Percentiles rank a stretch among this genome's conserved stretches.
phyloP scores from a whole-genome alignment of 306 rosid genomes.

The Ormosia emarginata region DNA sequence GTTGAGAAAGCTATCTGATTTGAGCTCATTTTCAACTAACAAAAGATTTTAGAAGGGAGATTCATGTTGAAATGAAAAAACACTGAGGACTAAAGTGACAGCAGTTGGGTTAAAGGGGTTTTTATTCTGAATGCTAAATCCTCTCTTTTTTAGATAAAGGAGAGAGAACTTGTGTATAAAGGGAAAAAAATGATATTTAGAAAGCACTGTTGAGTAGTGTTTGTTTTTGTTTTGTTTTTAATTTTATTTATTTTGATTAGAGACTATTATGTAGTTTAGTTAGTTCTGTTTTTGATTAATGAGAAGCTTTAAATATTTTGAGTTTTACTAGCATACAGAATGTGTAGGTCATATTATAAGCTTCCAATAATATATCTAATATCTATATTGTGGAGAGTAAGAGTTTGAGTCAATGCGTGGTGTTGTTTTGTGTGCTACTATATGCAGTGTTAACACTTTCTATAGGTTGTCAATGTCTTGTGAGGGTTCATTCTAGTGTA shows the following conservation, averaged over 20 bases:
- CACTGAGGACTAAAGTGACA: not conserved
- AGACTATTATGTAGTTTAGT: slow-evolving; percentile 16
- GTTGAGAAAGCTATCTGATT: slow-evolving; percentile 62
- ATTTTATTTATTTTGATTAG: not conserved
- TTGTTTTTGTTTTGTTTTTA: not conserved
- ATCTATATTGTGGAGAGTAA: not conserved
- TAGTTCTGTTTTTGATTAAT: slow-evolving; percentile 29
- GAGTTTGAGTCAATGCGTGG: slow-evolving; percentile 8
- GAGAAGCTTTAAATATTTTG: slow-evolving; percentile 20
- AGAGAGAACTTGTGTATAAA: slow-evolving; percentile 58
- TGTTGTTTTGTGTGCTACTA: slow-evolving; percentile 13
- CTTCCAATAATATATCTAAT: not conserved
- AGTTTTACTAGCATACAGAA: not conserved
- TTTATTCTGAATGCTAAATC: slow-evolving; percentile 25
- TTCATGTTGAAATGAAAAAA: not conserved
- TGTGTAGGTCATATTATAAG: not conserved
- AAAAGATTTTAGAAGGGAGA: not conserved
- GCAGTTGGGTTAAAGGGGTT: slow-evolving; percentile 22
- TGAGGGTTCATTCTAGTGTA: slow-evolving; percentile 9
- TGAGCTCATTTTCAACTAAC: slow-evolving; percentile 27
- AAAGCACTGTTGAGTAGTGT: slow-evolving; percentile 39
- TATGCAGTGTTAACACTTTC: not conserved
- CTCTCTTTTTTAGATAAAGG: slow-evolving; percentile 31
- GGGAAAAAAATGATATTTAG: slow-evolving; percentile 26
- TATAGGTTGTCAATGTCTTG: not conserved